Evolutionary conservation across 2,329 filamentous ascomycete genomes (phyloP), one percentile per base, ranked within the genome.

Genomic region (Cadophora gregata): DNA sequence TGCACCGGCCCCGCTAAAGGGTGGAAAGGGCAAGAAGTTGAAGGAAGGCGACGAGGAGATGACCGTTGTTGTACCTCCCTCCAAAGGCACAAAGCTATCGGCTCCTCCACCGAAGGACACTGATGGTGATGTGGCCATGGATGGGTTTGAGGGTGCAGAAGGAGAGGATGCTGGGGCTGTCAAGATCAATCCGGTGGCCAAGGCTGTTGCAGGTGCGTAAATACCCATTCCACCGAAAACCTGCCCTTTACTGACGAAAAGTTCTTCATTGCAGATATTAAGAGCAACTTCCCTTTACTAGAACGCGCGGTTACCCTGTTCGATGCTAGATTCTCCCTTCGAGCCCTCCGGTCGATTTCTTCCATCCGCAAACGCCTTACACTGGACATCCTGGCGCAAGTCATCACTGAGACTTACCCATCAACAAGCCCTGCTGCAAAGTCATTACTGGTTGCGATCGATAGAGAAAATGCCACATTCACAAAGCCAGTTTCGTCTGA

Each of bases 291-390:
- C 78, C 88, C 88, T 62, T 86, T 99, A 71, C 86, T 99, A 77
- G 94, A 97, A 77, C 91, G 93, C 76, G 96, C 94, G 72, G 95
- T 99, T 71, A 86, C 90, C 71, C 88, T 96, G 75, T 99, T 98
- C 80, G 96, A 99, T 81, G 89, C 94, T 67, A 90, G 96, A 83
- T 99, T 97, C 82, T 93, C 95, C 65, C 90, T 99, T 71, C 89
- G 96, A 77, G 96, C 96, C 69, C 87, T 99, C 71, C 91, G 96
- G 76, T 97, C 94, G 74, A 97, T 98, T 82, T 97, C 96, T 48
- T 94, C 93, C 64, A 90, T 98, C 79, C 93, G 96, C 79, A 98
- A 98, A 85, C 89, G 93, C 72, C 86, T 97, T 73, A 92, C 90
- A 16, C 87, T 92, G 66, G 92, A 95, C 73, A 89, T 97, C 73